A percentile compares a stretch with the other conserved stretches of the same genome.
These are phyloP conservation scores for Calendula officinalis DNA, from an alignment of 129 eudicot genomes.

Conservation along the genomic window DNA sequence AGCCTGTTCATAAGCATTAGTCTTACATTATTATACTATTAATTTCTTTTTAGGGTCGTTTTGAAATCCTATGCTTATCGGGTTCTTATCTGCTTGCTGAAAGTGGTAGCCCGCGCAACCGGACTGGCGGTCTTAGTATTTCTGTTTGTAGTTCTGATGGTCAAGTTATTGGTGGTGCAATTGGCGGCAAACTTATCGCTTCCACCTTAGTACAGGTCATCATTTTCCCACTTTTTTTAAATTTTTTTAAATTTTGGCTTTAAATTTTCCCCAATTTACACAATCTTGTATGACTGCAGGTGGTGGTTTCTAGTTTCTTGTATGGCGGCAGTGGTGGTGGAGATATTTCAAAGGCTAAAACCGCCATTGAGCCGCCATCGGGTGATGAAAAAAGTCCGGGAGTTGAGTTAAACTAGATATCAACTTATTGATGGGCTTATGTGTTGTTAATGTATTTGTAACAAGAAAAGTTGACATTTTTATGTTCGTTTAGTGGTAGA, in stretches of 20 bases:
- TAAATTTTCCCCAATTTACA: not conserved
- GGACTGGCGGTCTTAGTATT: constrained; percentile 88
- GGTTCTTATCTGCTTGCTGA: constrained; percentile 89
- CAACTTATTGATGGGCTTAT: constrained; percentile 26
- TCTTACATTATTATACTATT: not conserved
- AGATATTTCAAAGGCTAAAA: constrained; percentile 48
- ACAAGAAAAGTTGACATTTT: constrained; percentile 24
- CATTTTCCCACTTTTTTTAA: not conserved
- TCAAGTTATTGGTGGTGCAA: constrained; percentile 83
- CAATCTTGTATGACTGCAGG: constrained; percentile 42
- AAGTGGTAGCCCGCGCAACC: constrained; percentile 63
- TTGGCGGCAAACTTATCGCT: constrained; percentile 83
- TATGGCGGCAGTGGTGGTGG: constrained; percentile 44
- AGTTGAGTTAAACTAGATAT: constrained; percentile 39
- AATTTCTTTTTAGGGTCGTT: constrained; percentile 64
- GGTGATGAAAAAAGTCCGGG: constrained; percentile 44
- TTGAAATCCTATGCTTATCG: constrained; percentile 82
- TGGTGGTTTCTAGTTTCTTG: constrained; percentile 76
- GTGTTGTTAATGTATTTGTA: constrained; percentile 44
- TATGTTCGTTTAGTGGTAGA: constrained; percentile 31
- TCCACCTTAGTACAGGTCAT: constrained; percentile 82
- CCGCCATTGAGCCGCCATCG: constrained; percentile 34
- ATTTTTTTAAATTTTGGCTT: not conserved
- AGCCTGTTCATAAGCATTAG: not conserved
- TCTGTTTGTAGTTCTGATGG: constrained; percentile 86